Evolutionary conservation across 2,329 filamentous ascomycete species (phyloP).

Genomic region (Calonectria ilicicola): DNA sequence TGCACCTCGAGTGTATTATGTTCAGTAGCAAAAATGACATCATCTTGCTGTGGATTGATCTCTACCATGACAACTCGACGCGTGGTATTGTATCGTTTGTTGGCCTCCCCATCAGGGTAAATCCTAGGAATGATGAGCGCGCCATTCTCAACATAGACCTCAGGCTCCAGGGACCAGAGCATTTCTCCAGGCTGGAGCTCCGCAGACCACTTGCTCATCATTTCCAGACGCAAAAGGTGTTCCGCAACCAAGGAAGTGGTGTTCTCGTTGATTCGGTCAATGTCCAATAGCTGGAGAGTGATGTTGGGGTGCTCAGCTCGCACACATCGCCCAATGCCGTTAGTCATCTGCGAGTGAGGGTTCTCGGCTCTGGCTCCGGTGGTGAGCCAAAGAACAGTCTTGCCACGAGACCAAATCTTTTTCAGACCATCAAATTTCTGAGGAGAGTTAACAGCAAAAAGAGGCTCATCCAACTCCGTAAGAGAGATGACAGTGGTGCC

Average conservation of each 20-base stretch:
- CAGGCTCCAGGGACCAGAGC: neutral
- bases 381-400: constrained; percentile 11
- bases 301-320: neutral
- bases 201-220: neutral
- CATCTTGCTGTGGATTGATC: neutral
- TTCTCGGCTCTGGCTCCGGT: neutral
- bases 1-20: neutral
- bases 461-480: constrained; percentile 3
- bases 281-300: constrained; percentile 1
- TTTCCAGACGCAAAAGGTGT: neutral
- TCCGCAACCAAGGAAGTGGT: neutral
- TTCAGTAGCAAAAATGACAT: neutral
- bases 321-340: neutral
- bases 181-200: neutral
- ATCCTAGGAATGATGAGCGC: neutral
- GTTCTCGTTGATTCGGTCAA: neutral
- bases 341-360: neutral
- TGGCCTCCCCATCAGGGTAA: neutral
- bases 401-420: neutral
- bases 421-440: neutral
- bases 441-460: neutral
- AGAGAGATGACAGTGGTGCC: neutral
- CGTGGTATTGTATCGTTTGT: neutral
- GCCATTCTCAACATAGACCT: neutral
- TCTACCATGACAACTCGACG: neutral